Conservation (phyloP, 2,329 filamentous ascomycete species). For the Diaporthe ilicicola region DNA sequence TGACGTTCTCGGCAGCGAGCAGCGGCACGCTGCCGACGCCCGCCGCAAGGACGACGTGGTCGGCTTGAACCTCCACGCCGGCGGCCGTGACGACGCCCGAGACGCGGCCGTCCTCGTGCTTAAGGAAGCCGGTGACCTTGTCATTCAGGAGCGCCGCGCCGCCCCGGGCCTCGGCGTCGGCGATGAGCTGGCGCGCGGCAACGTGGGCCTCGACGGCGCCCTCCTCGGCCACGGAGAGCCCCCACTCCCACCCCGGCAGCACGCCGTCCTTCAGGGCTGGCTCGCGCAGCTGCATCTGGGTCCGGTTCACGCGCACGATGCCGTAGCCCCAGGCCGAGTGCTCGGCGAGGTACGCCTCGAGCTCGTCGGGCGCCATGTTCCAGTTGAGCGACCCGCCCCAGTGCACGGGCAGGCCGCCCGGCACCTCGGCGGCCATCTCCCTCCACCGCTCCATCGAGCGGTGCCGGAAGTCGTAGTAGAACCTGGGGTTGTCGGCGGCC, state of each 20-base stretch:
- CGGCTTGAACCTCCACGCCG: conserved; percentile 34
- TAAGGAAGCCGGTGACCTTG: conserved; percentile 34
- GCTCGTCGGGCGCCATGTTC: conserved; percentile 37
- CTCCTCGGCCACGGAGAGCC: conserved; percentile 62
- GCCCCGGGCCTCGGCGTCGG: conserved; percentile 33
- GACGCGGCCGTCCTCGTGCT: conserved; percentile 25
- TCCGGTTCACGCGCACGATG: conserved; percentile 35
- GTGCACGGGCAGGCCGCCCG: conserved; percentile 37
- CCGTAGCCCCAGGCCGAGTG: conserved; percentile 42
- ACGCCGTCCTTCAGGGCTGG: conserved; percentile 34
- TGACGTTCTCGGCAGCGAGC: conserved; percentile 37
- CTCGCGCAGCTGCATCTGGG: conserved; percentile 37
- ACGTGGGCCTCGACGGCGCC: conserved; percentile 42
- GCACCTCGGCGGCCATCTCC: conserved; percentile 37
- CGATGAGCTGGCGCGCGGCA: conserved; percentile 38
- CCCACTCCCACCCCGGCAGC: conserved; percentile 32
- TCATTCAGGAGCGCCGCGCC: conserved; percentile 34
- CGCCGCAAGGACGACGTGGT: conserved; percentile 44
- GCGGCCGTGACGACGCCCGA: conserved; percentile 34
- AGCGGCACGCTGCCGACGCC: conserved; percentile 41
- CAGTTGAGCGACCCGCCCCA: conserved; percentile 41
- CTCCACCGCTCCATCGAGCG: conserved; percentile 42
- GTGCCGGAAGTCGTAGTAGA: conserved; percentile 42
- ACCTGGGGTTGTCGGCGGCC: conserved; percentile 37
- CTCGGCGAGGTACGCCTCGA: conserved; percentile 36